phyloP scores from a whole-genome alignment of 164 flowering plant species.

The Vitis labrusca region DNA sequence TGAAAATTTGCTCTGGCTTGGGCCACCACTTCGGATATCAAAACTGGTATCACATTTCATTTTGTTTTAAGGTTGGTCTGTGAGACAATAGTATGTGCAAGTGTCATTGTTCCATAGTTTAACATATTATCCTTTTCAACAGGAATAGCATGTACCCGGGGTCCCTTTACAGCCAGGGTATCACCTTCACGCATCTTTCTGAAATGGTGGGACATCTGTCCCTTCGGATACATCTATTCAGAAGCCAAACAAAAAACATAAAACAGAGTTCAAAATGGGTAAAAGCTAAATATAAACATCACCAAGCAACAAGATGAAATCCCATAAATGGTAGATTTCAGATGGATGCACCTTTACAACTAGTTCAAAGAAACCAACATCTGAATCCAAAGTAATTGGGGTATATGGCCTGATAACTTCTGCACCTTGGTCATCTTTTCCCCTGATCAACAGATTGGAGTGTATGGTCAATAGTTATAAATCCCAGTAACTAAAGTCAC shows the following conservation, averaged over 20 bases:
- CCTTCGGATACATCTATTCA: constrained; percentile 37
- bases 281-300: neutral
- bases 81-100: no score
- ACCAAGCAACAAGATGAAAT: no score
- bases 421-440: constrained; percentile 67
- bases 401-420: constrained; percentile 44
- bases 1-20: no score
- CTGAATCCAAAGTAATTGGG: constrained; percentile 36
- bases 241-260: neutral
- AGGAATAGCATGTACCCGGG: constrained; percentile 19
- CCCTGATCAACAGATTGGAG: constrained; percentile 31
- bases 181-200: constrained; percentile 36
- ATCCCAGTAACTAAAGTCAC: no score
- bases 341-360: constrained; percentile 27
- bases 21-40: no score
- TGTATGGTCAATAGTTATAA: no score
- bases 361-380: constrained; percentile 36
- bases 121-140: neutral
- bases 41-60: no score
- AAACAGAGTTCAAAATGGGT: neutral
- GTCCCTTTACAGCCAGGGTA: constrained; percentile 37
- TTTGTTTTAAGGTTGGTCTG: no score
- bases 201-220: constrained; percentile 42
- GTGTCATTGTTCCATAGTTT: no score
- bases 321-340: neutral